These are phyloP conservation scores for Geranium rotundifolium DNA, from an alignment of 345 rosid species.

Conservation along the genomic window DNA sequence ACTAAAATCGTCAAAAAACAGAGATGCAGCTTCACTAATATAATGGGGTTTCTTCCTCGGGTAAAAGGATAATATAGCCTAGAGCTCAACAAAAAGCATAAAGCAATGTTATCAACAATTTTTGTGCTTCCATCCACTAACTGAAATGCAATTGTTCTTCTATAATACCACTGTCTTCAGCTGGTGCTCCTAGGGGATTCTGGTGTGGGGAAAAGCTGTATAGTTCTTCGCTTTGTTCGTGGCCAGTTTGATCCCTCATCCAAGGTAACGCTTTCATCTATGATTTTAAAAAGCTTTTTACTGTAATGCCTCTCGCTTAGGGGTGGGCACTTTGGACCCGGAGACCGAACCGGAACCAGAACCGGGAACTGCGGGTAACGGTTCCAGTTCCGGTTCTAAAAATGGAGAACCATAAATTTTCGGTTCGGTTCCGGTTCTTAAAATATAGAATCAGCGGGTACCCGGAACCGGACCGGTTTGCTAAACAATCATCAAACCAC, in stretches of 20 bases:
- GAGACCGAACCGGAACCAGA: too few relatives aligned
- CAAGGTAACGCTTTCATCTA: conserved; percentile 33
- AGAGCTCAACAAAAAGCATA: not conserved
- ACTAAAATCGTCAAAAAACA: not conserved
- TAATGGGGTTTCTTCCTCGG: not conserved
- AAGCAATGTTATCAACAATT: not conserved
- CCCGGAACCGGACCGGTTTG: too few relatives aligned
- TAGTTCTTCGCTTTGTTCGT: conserved; percentile 97
- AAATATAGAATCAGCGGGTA: too few relatives aligned
- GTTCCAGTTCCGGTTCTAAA: too few relatives aligned
- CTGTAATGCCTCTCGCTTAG: not conserved
- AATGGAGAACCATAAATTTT: too few relatives aligned
- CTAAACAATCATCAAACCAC: too few relatives aligned
- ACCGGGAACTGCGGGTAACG: too few relatives aligned
- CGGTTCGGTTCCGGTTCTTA: too few relatives aligned
- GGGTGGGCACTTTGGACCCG: too few relatives aligned
- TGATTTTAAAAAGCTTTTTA: not conserved
- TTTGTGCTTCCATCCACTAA: not conserved
- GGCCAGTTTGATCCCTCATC: conserved; percentile 97
- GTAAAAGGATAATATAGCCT: too few relatives aligned
- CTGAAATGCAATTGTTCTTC: conserved; percentile 1
- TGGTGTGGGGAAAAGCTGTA: conserved; percentile 97
- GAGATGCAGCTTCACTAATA: not conserved
- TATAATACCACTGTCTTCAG: conserved; percentile 26
- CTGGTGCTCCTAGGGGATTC: conserved; percentile 92